phyloP scores from a whole-genome alignment of 2,329 filamentous ascomycete genomes.

The Aspergillus luchuensis region DNA sequence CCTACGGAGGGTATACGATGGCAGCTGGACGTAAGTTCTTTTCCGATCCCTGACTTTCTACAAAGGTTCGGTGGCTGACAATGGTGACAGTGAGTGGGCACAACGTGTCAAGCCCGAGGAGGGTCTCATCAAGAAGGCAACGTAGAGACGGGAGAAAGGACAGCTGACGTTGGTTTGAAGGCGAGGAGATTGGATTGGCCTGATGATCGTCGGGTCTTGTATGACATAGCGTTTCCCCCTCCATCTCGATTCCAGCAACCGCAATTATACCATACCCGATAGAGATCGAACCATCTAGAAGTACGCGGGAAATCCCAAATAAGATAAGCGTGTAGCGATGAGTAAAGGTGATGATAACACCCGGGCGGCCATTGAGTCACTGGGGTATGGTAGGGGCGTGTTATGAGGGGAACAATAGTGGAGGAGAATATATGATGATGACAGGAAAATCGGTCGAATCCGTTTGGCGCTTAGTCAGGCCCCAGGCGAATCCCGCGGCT shows the following conservation, averaged over 20 bases:
- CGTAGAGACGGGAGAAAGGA: constrained; percentile 11
- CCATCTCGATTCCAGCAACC: constrained; percentile 9
- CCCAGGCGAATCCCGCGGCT: constrained; percentile 16
- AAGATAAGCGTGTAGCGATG: not conserved
- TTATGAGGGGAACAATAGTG: not conserved
- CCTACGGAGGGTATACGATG: constrained; percentile 81
- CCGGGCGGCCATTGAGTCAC: not conserved
- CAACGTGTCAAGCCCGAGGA: constrained; percentile 50
- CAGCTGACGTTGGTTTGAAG: not conserved
- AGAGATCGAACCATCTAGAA: constrained; percentile 1
- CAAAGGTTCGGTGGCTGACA: constrained; percentile 9
- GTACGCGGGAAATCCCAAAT: not conserved
- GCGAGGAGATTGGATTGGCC: not conserved
- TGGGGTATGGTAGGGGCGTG: not conserved
- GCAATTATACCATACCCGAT: constrained; percentile 1
- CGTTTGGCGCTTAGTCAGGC: constrained; percentile 23
- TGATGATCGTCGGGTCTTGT: constrained; percentile 9
- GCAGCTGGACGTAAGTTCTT: constrained; percentile 88
- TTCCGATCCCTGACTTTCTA: not conserved
- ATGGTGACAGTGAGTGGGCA: constrained; percentile 50
- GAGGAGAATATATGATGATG: constrained; percentile 1
- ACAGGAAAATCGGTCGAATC: not conserved
- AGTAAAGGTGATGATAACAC: not conserved
- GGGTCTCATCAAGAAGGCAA: constrained; percentile 48
- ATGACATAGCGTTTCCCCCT: constrained; percentile 17